phyloP scores from a whole-genome alignment of 2,329 filamentous ascomycete species.

The Calonectria montana region DNA sequence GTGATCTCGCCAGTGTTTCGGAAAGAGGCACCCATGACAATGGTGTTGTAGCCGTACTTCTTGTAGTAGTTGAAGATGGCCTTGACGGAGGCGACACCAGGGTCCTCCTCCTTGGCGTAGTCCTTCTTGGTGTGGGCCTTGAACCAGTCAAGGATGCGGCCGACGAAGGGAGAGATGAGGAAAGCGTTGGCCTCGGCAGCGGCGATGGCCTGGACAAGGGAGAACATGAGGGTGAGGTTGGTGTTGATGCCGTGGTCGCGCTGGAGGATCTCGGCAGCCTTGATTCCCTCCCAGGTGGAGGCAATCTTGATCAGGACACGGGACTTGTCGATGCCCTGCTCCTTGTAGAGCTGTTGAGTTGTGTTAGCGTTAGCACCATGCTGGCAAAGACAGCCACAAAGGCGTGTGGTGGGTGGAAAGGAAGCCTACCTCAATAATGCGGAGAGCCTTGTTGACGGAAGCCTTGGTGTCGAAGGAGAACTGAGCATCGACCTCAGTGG shows the following conservation, averaged over 20 bases:
- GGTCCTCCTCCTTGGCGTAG: constrained; percentile 90
- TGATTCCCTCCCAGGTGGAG: constrained; percentile 99
- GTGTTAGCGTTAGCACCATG: constrained; percentile 14
- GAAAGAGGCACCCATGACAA: constrained; percentile 99
- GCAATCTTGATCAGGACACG: constrained; percentile 98
- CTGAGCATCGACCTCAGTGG: constrained; percentile 95
- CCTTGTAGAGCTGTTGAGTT: constrained; percentile 85
- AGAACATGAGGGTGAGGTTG: constrained; percentile 99
- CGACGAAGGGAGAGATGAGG: constrained; percentile 99
- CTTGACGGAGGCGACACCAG: constrained; percentile 94
- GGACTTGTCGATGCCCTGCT: constrained; percentile 90
- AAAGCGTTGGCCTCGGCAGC: constrained; percentile 95
- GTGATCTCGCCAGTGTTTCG: constrained; percentile 96
- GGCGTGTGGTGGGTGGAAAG: neutral
- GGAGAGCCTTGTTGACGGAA: constrained; percentile 94
- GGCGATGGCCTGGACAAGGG: constrained; percentile 90
- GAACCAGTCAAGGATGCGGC: constrained; percentile 99
- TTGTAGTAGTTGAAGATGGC: constrained; percentile 99
- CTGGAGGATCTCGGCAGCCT: constrained; percentile 97
- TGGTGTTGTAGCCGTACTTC: constrained; percentile 99
- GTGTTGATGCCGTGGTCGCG: constrained; percentile 95
- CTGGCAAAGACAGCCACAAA: neutral
- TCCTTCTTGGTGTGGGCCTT: constrained; percentile 96
- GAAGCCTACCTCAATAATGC: constrained; percentile 87
- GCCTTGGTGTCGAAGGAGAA: constrained; percentile 96